Evolutionary conservation across 2,329 filamentous ascomycete genomes (phyloP), one percentile per base, ranked within the genome.

Genomic region (Fusarium transvaalense): DNA sequence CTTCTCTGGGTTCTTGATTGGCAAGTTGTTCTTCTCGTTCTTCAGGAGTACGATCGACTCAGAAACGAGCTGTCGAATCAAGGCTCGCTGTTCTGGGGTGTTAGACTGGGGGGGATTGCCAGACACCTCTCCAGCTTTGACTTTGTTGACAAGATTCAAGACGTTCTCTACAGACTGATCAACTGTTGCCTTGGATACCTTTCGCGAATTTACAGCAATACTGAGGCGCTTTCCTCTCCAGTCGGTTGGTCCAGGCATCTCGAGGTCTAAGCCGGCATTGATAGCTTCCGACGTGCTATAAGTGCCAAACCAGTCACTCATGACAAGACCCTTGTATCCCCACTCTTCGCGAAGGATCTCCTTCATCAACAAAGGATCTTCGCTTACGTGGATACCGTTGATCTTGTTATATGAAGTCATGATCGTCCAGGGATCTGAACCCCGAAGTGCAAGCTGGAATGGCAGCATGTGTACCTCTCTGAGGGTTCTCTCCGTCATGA

Each of bases 401-500:
- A 84, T 75, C 55, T 62, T 76, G 74, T 64, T 77, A 6, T 75
- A 75, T 3, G 70, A 63, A 1, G 68, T 71, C 73, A 75, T 77
- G n/a, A 82, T 68, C 4, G 78, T 79, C 60, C 77, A 78, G 1
- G 80, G 80, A 31, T 78, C 74, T 2, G 76, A 75, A 37, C 81
- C 76, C 39, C 75, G 75, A 3, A 79, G 78, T 10, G 66, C 71
- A 38, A 82, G 74, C 56, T 82, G 78, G 47, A 82, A 82, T 4
- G 80, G 78, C 31, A 79, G 57, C 31, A 80, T 61, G 13, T 73
- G 71, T 1, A 74, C 46, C 23, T 72, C 71, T n/a, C 71, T 38
- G 9, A 74, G 48, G 2, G 71, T 73, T 3, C 71, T 57, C 29
- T 68, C 59, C 0, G 67, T 71, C 64, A 70, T 71, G 0, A 64